Evolutionary conservation across 129 eudicot genomes (phyloP).

Genomic region (Deinandra increscens): DNA sequence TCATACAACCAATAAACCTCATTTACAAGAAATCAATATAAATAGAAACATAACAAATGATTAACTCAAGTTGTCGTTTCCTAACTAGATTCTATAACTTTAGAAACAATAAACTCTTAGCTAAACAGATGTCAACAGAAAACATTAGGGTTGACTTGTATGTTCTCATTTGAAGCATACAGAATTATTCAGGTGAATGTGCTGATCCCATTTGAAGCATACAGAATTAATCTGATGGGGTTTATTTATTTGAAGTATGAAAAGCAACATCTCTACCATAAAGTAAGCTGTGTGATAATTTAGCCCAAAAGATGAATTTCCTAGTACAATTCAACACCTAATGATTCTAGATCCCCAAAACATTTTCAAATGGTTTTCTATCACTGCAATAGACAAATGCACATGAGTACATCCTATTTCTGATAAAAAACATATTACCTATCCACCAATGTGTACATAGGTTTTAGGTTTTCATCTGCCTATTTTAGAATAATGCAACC

Average conservation of each 20-base stretch:
- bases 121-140: background rate
- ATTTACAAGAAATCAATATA: no score
- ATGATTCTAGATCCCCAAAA: background rate
- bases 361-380: background rate
- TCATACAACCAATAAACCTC: no score
- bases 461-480: slow-evolving; percentile 7
- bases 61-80: no score
- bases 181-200: background rate
- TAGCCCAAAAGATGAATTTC: background rate
- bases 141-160: background rate
- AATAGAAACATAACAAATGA: no score
- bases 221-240: background rate
- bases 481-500: slow-evolving; percentile 15
- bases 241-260: background rate
- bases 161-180: background rate
- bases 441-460: background rate
- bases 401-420: background rate
- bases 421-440: background rate
- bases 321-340: slow-evolving; percentile 3
- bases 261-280: background rate
- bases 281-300: slow-evolving; percentile 3
- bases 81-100: background rate
- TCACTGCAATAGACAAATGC: background rate
- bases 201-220: background rate
- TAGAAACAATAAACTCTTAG: background rate